Conservation (phyloP, 208 protist species). For the Borovskyia barvae region DNA sequence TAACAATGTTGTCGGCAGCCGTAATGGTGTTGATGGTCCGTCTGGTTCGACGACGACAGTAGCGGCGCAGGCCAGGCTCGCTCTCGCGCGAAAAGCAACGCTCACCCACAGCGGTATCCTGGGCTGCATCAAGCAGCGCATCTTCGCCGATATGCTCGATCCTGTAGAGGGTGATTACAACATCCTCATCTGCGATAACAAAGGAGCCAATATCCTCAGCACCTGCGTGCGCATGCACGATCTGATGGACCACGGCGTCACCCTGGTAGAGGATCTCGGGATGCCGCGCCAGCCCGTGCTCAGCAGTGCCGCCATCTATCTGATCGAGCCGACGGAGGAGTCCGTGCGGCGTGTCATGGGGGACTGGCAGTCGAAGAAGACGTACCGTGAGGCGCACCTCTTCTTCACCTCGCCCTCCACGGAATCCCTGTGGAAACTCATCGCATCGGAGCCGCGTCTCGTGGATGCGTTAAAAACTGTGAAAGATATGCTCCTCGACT, state of each 20-base stretch:
- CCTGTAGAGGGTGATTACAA: conserved; percentile 52
- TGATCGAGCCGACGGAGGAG: conserved; percentile 48
- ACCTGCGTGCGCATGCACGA: conserved; percentile 70
- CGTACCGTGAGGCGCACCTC: conserved; percentile 72
- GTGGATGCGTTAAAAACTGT: conserved; percentile 40
- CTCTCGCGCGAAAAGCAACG: conserved; percentile 10
- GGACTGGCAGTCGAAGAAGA: conserved; percentile 58
- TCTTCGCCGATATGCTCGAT: conserved; percentile 65
- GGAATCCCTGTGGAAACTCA: conserved; percentile 36
- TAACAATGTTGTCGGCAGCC: no score
- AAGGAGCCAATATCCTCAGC: conserved; percentile 52
- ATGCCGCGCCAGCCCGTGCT: conserved; percentile 64
- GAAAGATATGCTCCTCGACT: conserved; percentile 76
- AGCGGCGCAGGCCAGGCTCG: conserved; percentile 2
- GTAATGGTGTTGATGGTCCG: no score
- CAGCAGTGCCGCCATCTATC: conserved; percentile 63
- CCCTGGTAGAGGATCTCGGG: conserved; percentile 71
- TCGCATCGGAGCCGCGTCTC: conserved; percentile 41
- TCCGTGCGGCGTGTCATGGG: conserved; percentile 51
- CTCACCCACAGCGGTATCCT: conserved; percentile 37
- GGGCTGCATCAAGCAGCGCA: conserved; percentile 50
- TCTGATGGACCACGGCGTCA: conserved; percentile 73
- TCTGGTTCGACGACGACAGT: not conserved
- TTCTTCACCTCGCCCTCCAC: conserved; percentile 59
- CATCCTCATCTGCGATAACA: conserved; percentile 69